Base-by-base conservation (phyloP, 75 land plant species). In the Gnetum montanum region DNA sequence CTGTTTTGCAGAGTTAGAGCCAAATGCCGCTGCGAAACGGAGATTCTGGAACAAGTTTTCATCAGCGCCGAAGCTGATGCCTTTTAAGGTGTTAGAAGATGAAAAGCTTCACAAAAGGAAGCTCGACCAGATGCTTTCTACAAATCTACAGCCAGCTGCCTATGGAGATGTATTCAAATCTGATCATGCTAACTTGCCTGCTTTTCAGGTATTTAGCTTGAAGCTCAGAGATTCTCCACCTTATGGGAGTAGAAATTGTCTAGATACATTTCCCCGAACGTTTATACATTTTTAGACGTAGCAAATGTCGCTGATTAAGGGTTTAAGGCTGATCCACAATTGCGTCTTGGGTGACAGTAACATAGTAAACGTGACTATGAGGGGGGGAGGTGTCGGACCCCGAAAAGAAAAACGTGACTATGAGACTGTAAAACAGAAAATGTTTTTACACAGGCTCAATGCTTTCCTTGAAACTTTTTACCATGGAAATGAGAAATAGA, bases 151-250 rank as follows among this genome's bases (percentile, higher is more conserved):
- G 23, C 22, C 54, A 3, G 35, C 31, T 31, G 16, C 54, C 29
- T 6, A 20, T 29, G 34, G 20, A 16, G 54, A 51, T 31, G 31
- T 23, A 30, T 51, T 51, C 54, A 51, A 51, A 51, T 51, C 54
- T 30, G 31, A 31, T 18, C 12, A 51, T 27, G 19, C 35, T 16
- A 30, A 13, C 19, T 18, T 35, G 31, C 7, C 28, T 51, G 35
- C 34, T 31, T 31, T 23, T 31, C 54, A 51, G 54, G 54, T 51
- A 51, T 19, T 51, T 51, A n/a, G n/a, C n/a, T n/a, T n/a, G n/a
- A n/a, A n/a, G n/a, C n/a, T n/a, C n/a, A n/a, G n/a, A n/a, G n/a
- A n/a, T n/a, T 51, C 20, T 31, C 10, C 23, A 0, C 18, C 34
- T 16, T 10, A 13, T 30, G 6, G 30, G 2, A 18, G 3, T 31